Conservation (phyloP, 2,329 filamentous ascomycete genomes). For the Aspergillus japonicus region DNA sequence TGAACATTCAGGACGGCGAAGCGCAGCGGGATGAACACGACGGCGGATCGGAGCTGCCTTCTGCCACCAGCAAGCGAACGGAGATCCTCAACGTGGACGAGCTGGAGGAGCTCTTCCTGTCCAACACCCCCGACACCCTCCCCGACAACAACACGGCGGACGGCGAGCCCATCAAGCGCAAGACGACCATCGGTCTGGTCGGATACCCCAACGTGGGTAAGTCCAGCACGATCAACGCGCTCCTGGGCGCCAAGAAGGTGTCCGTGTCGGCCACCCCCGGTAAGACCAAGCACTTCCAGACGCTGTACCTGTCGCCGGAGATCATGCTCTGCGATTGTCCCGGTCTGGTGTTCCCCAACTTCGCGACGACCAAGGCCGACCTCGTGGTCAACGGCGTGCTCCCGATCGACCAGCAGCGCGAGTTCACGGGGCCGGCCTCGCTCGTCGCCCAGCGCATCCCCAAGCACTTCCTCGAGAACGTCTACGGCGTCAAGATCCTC, state of each 20-base stretch:
- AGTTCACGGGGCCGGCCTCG: constrained; percentile 82
- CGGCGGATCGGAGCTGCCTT: constrained; percentile 24
- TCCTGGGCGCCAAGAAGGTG: constrained; percentile 98
- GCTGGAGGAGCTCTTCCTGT: constrained; percentile 81
- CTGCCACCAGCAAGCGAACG: constrained; percentile 51
- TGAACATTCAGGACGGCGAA: constrained; percentile 27
- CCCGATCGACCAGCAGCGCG: constrained; percentile 92
- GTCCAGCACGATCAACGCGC: constrained; percentile 96
- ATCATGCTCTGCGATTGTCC: constrained; percentile 97
- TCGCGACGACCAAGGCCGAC: constrained; percentile 93
- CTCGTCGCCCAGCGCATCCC: constrained; percentile 85
- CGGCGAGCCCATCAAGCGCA: constrained; percentile 49
- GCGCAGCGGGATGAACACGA: constrained; percentile 27
- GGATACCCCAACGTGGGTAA: constrained; percentile 99
- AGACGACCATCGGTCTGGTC: constrained; percentile 87
- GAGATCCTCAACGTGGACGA: constrained; percentile 91
- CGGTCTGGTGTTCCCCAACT: constrained; percentile 97
- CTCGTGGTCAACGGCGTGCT: constrained; percentile 92
- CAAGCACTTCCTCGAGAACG: constrained; percentile 80
- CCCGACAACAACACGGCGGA: constrained; percentile 46
- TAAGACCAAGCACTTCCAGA: constrained; percentile 99
- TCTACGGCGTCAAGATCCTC: constrained; percentile 89
- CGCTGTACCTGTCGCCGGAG: constrained; percentile 84
- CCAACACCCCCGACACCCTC: constrained; percentile 63
- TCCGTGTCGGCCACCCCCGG: constrained; percentile 96